These are phyloP conservation scores for Scheffersomyces insectosa DNA, from an alignment of 1,139 yeast species.

Conservation along the genomic window DNA sequence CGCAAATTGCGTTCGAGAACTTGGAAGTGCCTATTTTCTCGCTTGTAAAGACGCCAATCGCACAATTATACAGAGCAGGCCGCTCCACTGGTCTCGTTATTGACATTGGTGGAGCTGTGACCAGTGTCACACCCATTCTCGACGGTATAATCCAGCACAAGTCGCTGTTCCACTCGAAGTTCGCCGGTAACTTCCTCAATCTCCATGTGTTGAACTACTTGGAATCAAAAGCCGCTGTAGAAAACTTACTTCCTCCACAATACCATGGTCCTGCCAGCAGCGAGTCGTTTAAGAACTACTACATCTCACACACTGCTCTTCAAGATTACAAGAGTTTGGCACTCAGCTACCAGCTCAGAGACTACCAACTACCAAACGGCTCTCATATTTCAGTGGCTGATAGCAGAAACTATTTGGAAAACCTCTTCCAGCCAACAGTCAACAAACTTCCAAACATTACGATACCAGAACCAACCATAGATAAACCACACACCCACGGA, in stretches of 20 bases:
- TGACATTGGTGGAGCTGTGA: slow-evolving; percentile 63
- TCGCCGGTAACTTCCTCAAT: slow-evolving; percentile 70
- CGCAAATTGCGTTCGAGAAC: slow-evolving; percentile 65
- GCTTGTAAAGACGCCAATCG: slow-evolving; percentile 67
- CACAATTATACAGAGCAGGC: slow-evolving; percentile 69
- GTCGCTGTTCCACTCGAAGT: slow-evolving; percentile 59
- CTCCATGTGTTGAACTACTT: slow-evolving; percentile 50
- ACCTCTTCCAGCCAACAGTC: slow-evolving; percentile 54
- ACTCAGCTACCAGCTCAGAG: slow-evolving; percentile 21
- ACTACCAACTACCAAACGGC: slow-evolving; percentile 52
- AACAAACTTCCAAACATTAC: slow-evolving; percentile 25
- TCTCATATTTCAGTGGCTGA: slow-evolving; percentile 35
- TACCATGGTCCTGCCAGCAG: slow-evolving; percentile 21
- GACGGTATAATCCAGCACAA: slow-evolving; percentile 69
- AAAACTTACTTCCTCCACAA: slow-evolving; percentile 29
- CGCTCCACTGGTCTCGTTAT: slow-evolving; percentile 67
- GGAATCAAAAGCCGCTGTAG: slow-evolving; percentile 26
- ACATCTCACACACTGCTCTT: slow-evolving; percentile 39
- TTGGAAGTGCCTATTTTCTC: slow-evolving; percentile 68
- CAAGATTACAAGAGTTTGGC: slow-evolving; percentile 47
- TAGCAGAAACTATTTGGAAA: slow-evolving; percentile 47
- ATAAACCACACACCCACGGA: slow-evolving; percentile 46
- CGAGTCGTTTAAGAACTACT: slow-evolving; percentile 50
- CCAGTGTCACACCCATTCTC: slow-evolving; percentile 67
- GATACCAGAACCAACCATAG: slow-evolving; percentile 39